Conservation (phyloP, 2,329 filamentous ascomycete genomes). For the Ascochyta clinopodiicola region DNA sequence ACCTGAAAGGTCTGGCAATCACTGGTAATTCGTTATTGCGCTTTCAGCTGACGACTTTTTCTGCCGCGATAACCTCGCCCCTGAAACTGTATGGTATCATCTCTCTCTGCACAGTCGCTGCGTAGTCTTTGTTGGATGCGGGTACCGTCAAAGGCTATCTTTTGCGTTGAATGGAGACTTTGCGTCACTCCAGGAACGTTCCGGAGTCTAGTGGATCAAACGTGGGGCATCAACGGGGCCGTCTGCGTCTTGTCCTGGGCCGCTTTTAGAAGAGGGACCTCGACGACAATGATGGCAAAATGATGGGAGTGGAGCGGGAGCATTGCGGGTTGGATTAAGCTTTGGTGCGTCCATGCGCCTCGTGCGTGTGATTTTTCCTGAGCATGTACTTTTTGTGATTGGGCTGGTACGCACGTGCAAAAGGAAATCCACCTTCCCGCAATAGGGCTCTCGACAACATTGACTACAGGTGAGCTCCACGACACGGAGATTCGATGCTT, state of each 20-base stretch:
- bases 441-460: slow-evolving; percentile 6
- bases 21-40: slow-evolving; percentile 4
- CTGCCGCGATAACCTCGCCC: slow-evolving; percentile 4
- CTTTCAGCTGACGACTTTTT: slow-evolving; percentile 7
- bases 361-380: background rate
- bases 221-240: slow-evolving; percentile 13
- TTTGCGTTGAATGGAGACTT: slow-evolving; percentile 1
- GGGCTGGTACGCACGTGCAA: background rate
- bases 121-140: too few relatives aligned
- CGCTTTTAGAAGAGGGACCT: slow-evolving; percentile 14
- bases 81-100: background rate
- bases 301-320: slow-evolving; percentile 8
- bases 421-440: background rate
- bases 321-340: slow-evolving; percentile 6
- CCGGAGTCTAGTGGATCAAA: slow-evolving; percentile 4
- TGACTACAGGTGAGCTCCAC: background rate
- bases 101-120: background rate
- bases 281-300: background rate
- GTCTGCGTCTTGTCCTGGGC: slow-evolving; percentile 11
- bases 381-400: too few relatives aligned
- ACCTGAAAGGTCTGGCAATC: background rate
- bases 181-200: slow-evolving; percentile 17
- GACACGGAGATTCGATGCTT: background rate
- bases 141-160: too few relatives aligned
- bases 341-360: background rate